A percentile compares a stretch with the other conserved stretches of the same genome.
Conservation (phyloP, 768 basidiomycete species). For the Leccinum pellstonianum region DNA sequence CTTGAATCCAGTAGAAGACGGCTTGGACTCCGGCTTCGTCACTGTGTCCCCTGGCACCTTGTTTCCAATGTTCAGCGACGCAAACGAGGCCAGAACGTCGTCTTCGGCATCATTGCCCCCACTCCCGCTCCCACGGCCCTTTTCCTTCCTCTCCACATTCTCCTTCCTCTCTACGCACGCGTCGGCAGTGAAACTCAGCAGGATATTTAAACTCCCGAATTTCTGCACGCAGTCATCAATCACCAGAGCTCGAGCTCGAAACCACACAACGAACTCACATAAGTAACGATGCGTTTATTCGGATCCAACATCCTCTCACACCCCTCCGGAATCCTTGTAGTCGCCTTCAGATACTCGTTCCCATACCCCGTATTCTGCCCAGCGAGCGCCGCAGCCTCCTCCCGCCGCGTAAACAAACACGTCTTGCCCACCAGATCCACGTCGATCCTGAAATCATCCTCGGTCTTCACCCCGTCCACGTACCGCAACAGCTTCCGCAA, state of each 20-base stretch:
- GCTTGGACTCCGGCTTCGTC: neutral
- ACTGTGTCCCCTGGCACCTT: neutral
- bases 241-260: neutral
- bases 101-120: constrained; percentile 21
- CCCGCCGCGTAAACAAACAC: constrained; percentile 56
- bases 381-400: constrained; percentile 34
- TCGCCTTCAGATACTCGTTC: constrained; percentile 58
- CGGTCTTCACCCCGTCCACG: constrained; percentile 26
- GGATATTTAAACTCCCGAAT: constrained; percentile 53
- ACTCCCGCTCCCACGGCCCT: neutral
- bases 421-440: constrained; percentile 61
- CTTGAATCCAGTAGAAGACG: constrained; percentile 8
- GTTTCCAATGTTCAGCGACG: constrained; percentile 19
- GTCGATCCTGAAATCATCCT: constrained; percentile 65
- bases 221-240: constrained; percentile 40
- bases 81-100: constrained; percentile 27
- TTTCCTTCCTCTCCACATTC: constrained; percentile 5
- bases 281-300: constrained; percentile 62
- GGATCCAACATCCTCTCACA: constrained; percentile 53
- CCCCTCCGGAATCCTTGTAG: constrained; percentile 46
- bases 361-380: constrained; percentile 47
- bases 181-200: constrained; percentile 60
- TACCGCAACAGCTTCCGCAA: constrained; percentile 63
- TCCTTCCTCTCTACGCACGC: constrained; percentile 28
- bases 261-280: constrained; percentile 42